Conservation (phyloP, 1,284 basidiomycete species). For the Trichosporon inkin region DNA sequence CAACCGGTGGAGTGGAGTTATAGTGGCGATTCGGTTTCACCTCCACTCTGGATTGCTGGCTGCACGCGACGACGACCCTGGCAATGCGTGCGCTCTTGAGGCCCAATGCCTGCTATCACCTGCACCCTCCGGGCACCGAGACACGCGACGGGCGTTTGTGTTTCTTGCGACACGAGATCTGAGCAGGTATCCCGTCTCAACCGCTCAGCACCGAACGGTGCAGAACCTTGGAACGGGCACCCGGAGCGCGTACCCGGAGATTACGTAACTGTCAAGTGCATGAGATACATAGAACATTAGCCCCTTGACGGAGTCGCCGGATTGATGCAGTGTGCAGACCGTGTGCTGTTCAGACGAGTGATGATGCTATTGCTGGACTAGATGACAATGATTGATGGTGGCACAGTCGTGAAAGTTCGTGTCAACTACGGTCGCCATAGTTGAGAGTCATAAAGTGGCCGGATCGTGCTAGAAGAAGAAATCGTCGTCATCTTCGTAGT, state of each 20-base stretch:
- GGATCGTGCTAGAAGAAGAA: background rate
- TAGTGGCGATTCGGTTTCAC: background rate
- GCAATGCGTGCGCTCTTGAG: too few relatives aligned
- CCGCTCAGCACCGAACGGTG: too few relatives aligned
- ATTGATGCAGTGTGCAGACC: background rate
- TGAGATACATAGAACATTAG: background rate
- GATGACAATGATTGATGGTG: background rate
- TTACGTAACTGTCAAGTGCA: conserved; percentile 23
- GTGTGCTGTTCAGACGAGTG: background rate
- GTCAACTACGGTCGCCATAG: background rate
- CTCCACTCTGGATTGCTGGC: too few relatives aligned
- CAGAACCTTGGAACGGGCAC: too few relatives aligned
- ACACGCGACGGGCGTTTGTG: too few relatives aligned
- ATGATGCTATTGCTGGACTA: background rate
- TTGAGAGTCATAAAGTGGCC: too few relatives aligned
- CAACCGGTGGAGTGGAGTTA: background rate
- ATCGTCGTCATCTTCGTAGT: conserved; percentile 2
- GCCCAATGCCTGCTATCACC: too few relatives aligned
- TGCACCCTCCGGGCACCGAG: too few relatives aligned
- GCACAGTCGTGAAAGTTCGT: background rate
- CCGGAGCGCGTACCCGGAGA: conserved; percentile 30
- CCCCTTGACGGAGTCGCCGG: too few relatives aligned
- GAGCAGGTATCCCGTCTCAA: too few relatives aligned
- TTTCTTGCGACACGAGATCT: too few relatives aligned
- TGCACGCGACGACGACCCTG: too few relatives aligned